Conservation (phyloP, 139 green algal genomes). For the Tetradesmus lagerheimii region DNA sequence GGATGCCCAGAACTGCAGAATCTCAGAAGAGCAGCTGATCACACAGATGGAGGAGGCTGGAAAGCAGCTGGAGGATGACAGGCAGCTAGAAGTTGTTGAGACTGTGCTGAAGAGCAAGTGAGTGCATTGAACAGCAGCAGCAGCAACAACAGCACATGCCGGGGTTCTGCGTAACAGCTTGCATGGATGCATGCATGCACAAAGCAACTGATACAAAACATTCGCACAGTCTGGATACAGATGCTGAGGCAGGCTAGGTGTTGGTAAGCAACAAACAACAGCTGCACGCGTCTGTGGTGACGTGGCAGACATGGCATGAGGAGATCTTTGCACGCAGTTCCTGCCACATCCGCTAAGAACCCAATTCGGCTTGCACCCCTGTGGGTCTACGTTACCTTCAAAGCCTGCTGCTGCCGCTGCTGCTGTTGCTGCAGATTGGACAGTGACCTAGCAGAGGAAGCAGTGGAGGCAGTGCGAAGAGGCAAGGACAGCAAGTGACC, state of each 20-base stretch:
- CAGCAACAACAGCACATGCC: background rate
- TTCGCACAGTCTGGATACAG: no score
- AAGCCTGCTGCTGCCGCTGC: background rate
- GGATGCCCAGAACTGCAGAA: conserved; percentile 17
- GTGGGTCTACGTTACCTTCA: no score
- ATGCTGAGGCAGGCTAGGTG: background rate
- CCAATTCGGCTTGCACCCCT: no score
- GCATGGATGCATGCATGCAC: background rate
- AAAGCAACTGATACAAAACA: no score
- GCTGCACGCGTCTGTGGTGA: no score
- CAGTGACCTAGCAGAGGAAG: conserved; percentile 27
- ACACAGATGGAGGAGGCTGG: conserved; percentile 2
- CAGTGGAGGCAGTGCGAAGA: conserved; percentile 6
- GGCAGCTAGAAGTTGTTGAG: conserved; percentile 17
- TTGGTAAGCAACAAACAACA: no score
- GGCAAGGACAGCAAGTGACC: background rate
- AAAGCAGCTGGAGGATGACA: conserved; percentile 10
- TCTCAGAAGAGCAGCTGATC: conserved; percentile 21
- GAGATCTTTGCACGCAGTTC: no score
- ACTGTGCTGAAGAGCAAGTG: background rate
- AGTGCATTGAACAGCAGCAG: background rate
- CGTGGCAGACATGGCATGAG: no score
- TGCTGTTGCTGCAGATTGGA: conserved; percentile 1
- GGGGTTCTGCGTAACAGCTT: background rate
- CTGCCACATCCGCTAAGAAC: no score